Percentiles rank a stretch among this genome's conserved stretches.
phyloP scores from a whole-genome alignment of 495 filamentous ascomycete genomes.

The Beverwykella pulmonaria region DNA sequence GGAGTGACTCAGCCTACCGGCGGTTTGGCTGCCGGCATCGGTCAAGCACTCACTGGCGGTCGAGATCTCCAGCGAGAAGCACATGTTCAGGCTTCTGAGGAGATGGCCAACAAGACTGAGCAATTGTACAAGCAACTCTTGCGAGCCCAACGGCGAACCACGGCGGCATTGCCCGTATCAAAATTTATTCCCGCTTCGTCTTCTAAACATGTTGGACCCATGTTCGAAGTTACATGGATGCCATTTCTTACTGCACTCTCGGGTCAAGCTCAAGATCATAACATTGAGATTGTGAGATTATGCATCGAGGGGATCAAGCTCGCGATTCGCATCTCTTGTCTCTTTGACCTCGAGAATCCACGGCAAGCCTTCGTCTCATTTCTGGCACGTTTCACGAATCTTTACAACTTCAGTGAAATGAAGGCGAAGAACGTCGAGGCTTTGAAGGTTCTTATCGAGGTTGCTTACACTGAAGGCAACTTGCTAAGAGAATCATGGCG shows the following conservation, averaged over 20 bases:
- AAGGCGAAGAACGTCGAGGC: constrained; percentile 95
- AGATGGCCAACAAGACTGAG: constrained; percentile 86
- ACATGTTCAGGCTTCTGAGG: constrained; percentile 89
- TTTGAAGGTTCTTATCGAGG: constrained; percentile 83
- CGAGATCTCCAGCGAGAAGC: constrained; percentile 91
- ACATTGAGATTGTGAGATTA: constrained; percentile 83
- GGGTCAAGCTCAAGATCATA: constrained; percentile 87
- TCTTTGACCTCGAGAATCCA: constrained; percentile 89
- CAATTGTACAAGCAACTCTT: constrained; percentile 91
- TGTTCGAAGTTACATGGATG: constrained; percentile 99
- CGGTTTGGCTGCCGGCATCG: constrained; percentile 80
- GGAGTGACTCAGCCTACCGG: constrained; percentile 63
- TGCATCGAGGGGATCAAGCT: constrained; percentile 96
- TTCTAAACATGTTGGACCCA: constrained; percentile 91
- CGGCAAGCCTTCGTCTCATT: constrained; percentile 93
- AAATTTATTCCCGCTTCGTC: constrained; percentile 91
- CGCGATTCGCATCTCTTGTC: constrained; percentile 86
- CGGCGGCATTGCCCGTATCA: constrained; percentile 65
- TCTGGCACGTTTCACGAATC: constrained; percentile 88
- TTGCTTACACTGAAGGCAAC: constrained; percentile 91
- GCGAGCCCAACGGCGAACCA: constrained; percentile 76
- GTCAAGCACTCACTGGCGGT: constrained; percentile 85
- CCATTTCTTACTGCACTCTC: constrained; percentile 93
- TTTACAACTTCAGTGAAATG: constrained; percentile 95
- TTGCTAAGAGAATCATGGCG: constrained; percentile 87